Conservation (phyloP, 768 basidiomycete species). For the Psilocybe sp. region DNA sequence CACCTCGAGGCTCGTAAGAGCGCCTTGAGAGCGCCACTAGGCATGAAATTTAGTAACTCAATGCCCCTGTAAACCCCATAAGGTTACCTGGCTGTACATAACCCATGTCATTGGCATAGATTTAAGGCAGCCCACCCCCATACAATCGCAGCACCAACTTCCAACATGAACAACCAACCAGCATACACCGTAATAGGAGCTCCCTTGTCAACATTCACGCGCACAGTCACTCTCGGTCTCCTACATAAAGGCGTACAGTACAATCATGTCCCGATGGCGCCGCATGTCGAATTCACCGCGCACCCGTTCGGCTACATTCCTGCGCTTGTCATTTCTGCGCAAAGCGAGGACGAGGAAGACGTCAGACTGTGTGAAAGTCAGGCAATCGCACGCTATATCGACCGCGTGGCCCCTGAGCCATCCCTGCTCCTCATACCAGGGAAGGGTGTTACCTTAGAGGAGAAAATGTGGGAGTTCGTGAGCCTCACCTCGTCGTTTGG, state of each 20-base stretch:
- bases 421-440: slow-evolving; percentile 20
- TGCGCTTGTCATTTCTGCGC: slow-evolving; percentile 25
- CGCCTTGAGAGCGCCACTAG: too few relatives aligned
- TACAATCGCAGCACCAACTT: too few relatives aligned
- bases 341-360: slow-evolving; percentile 18
- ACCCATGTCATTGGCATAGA: too few relatives aligned
- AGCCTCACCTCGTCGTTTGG: slow-evolving; percentile 28
- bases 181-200: slow-evolving; percentile 27
- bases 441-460: slow-evolving; percentile 16
- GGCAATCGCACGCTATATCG: slow-evolving; percentile 29
- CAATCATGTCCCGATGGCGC: slow-evolving; percentile 19
- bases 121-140: too few relatives aligned
- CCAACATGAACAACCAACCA: background rate
- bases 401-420: slow-evolving; percentile 26
- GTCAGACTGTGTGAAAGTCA: slow-evolving; percentile 29
- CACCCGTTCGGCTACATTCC: slow-evolving; percentile 33
- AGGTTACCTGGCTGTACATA: too few relatives aligned
- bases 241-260: slow-evolving; percentile 26
- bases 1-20: too few relatives aligned
- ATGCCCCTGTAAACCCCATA: too few relatives aligned
- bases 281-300: slow-evolving; percentile 20
- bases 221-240: slow-evolving; percentile 28
- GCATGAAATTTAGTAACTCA: too few relatives aligned
- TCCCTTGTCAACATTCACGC: slow-evolving; percentile 32
- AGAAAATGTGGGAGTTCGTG: slow-evolving; percentile 34